Base-by-base conservation (phyloP, 129 eudicot genomes). In the Pseudognaphalium luteoalbum region DNA sequence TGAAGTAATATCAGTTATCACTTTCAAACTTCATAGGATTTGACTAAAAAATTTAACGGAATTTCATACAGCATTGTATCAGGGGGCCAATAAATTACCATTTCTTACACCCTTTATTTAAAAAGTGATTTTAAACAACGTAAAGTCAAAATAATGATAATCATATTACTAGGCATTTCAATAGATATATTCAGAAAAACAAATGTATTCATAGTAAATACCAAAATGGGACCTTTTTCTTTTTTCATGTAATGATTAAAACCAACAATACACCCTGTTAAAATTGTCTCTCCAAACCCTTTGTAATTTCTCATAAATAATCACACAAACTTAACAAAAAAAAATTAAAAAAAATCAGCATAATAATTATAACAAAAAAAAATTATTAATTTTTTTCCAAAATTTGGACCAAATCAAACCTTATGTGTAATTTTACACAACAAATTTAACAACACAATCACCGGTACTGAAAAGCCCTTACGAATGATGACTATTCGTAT, bases 351-450 rank as follows among this genome's bases (percentile, higher is more conserved):
- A 69, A 71, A 74, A 65, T 66, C 70, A 73, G 70, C 79, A 74
- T 54, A 77, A 73, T 64, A 52, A 79, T 75, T 57, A 12, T 16
- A 61, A 61, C 47, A 65, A 65, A 65, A 64, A 70, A 80, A 74
- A 47, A 47, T 59, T 22, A 78, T n/a, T n/a, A 65, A 62, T 74
- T 21, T 78, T 21, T 78, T 76, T 50, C 71, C 59, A 81, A 81
- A 62, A 68, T 77, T 79, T 72, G 70, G 80, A 83, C 72, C 83
- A 81, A 88, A 77, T 85, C 89, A 86, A 88, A 86, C 88, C 96
- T 86, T 89, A n/a, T 17, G 89, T 76, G 87, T 81, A 21, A n/a
- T 19, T 74, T 80, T 78, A 84, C 89, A 88, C 84, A 84, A 74
- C 84, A 84, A 87, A 83, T 80, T 68, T 58, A 74, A 75, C 93